Base-by-base conservation (phyloP, 2,329 filamentous ascomycete species). In the Cladophialophora bantiana region DNA sequence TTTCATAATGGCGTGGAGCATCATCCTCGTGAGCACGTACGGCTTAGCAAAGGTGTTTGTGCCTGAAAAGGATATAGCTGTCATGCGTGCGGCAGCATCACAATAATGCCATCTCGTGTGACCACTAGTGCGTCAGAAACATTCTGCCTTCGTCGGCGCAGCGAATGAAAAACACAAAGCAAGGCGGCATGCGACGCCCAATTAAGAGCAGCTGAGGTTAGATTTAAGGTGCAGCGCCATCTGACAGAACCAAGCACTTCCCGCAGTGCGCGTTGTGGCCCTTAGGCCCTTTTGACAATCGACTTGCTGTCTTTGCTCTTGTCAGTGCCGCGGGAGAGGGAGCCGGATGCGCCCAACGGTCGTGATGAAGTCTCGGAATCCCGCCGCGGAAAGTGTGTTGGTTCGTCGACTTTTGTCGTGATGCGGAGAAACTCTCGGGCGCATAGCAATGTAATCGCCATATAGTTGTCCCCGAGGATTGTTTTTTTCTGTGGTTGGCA, bases 341-440 rank as follows among this genome's bases (percentile, higher is more conserved):
- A 42, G 38, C 26, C 10, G 38, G 38, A 31, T 34, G 26, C 18
- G 34, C 15, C n/a, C 18, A 31, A 32, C 32, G 18, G 31, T 26
- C 10, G 12, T 31, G 56, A n/a, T 18, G 34, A 34, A 34, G 45
- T 20, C 5, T 35, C 59, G 59, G 59, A 61, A 50, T 61, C 9
- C n/a, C 32, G 59, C 59, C 59, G 59, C 59, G 59, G 59, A 61
- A 53, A 61, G 45, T 61, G 32, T 52, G 15, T 38, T 31, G 18
- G 13, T 38, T 31, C 20, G 9, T 53, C 18, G 5, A 31, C 38
- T 9, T 26, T 3, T 26, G 18, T 4, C n/a, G n/a, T 45, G 40
- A 45, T 20, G 15, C 45, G 18, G 45, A 26, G 26, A 3, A 26
- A 26, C 26, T 50, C 45, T 50, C 15, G 45, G 45, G 18, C 15